These are phyloP conservation scores for Neonectria neomacrospora DNA, from an alignment of 2,329 filamentous ascomycete genomes.

Conservation along the genomic window DNA sequence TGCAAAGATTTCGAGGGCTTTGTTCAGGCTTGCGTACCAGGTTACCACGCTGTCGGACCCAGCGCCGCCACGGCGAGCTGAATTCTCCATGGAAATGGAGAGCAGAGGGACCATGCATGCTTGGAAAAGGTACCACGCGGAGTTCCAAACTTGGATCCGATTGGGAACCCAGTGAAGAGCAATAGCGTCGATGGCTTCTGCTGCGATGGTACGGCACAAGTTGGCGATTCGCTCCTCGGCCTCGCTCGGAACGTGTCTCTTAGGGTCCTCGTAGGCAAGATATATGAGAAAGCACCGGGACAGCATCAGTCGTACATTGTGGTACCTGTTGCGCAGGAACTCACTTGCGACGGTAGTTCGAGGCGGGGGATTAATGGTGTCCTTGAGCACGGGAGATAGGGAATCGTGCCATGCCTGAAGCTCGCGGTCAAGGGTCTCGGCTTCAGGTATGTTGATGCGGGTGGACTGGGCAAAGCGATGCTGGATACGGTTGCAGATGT, in stretches of 20 bases:
- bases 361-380: conserved; percentile 38
- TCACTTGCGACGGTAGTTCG: conserved; percentile 43
- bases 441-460: conserved; percentile 40
- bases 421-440: conserved; percentile 43
- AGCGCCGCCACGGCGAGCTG: background rate
- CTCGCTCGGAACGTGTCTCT: conserved; percentile 27
- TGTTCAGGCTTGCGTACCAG: conserved; percentile 16
- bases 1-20: conserved; percentile 15
- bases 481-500: conserved; percentile 46
- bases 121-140: conserved; percentile 49
- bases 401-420: conserved; percentile 42
- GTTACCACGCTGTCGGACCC: conserved; percentile 2
- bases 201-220: conserved; percentile 42
- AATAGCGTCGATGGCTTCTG: conserved; percentile 47
- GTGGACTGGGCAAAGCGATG: conserved; percentile 45
- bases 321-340: conserved; percentile 46
- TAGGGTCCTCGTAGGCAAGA: conserved; percentile 30
- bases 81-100: conserved; percentile 42
- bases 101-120: conserved; percentile 47
- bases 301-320: conserved; percentile 45
- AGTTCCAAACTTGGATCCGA: conserved; percentile 48
- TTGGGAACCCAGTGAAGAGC: conserved; percentile 49
- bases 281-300: conserved; percentile 38
- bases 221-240: conserved; percentile 33
- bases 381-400: conserved; percentile 37